phyloP scores from a whole-genome alignment of 495 filamentous ascomycete species.

The Apiosordaria backusii region DNA sequence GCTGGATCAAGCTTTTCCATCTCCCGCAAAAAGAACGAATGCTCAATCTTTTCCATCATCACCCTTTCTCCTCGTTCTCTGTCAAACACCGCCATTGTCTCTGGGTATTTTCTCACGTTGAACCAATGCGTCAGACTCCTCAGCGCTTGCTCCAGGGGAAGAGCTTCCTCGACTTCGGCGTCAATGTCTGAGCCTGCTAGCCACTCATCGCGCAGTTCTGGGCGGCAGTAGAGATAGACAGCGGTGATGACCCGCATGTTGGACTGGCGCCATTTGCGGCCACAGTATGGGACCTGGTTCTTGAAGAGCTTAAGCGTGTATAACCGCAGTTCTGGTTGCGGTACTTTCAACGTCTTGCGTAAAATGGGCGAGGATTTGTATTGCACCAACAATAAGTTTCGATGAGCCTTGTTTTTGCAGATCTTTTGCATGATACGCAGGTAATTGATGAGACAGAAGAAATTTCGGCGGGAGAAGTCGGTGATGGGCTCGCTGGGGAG shows the following conservation, averaged over 20 bases:
- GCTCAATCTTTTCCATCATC: conserved; percentile 66
- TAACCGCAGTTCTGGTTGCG: conserved; percentile 78
- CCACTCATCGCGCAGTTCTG: conserved; percentile 94
- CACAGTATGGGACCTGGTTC: conserved; percentile 95
- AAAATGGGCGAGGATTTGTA: conserved; percentile 91
- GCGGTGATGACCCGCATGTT: conserved; percentile 99
- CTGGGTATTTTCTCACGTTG: conserved; percentile 76
- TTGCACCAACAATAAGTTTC: conserved; percentile 86
- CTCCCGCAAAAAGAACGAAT: conserved; percentile 87
- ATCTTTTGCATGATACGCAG: conserved; percentile 96
- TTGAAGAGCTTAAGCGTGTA: conserved; percentile 99
- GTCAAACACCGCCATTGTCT: conserved; percentile 66
- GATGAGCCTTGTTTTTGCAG: conserved; percentile 88
- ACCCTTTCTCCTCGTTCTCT: conserved; percentile 42
- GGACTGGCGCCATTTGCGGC: conserved; percentile 93
- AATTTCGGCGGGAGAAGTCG: conserved; percentile 86
- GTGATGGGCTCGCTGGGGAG: conserved; percentile 77
- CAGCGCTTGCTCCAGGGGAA: conserved; percentile 86
- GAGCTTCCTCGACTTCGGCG: conserved; percentile 83
- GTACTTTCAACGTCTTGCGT: conserved; percentile 84
- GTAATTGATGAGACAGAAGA: conserved; percentile 90
- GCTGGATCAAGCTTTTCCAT: conserved; percentile 53
- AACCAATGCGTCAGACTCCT: conserved; percentile 88
- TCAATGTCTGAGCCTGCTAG: conserved; percentile 86
- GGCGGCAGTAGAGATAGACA: conserved; percentile 87